Evolutionary conservation across 441 rosid species (phyloP).

Genomic region (Metrosideros polymorpha): DNA sequence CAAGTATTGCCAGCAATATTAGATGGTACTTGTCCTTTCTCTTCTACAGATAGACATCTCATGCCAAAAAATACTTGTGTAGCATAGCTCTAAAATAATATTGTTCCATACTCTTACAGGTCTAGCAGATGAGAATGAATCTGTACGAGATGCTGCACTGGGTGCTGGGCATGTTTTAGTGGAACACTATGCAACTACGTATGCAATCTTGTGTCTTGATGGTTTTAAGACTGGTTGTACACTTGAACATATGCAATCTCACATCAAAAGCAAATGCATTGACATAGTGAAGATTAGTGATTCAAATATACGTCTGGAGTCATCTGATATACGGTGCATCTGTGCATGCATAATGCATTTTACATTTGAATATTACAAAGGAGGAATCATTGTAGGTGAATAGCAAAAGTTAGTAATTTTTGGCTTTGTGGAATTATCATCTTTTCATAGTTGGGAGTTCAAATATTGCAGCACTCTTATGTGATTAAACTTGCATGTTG

Average conservation of each 20-base stretch:
- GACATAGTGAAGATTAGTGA: not conserved
- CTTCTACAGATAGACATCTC: not conserved
- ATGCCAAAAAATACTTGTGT: not conserved
- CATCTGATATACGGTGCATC: not conserved
- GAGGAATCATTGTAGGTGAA: not conserved
- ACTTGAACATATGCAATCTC: not conserved
- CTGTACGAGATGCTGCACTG: constrained; percentile 98
- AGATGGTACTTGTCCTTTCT: constrained; percentile 49
- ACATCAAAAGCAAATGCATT: not conserved
- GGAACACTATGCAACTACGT: constrained; percentile 99
- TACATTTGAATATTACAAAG: not conserved
- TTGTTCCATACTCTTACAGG: constrained; percentile 30
- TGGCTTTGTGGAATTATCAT: not conserved
- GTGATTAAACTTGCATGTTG: not conserved
- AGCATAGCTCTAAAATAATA: not conserved
- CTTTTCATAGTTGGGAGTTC: not conserved
- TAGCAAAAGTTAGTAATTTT: not conserved
- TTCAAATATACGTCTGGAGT: not conserved
- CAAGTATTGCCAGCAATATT: constrained; percentile 88
- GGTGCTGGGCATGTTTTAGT: constrained; percentile 99
- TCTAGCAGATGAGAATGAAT: constrained; percentile 99
- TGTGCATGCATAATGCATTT: not conserved
- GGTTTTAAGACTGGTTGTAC: not conserved
- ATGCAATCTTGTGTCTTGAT: constrained; percentile 8
- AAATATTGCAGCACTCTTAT: not conserved